Evolutionary conservation across 257 asterid species (phyloP), one percentile per base, ranked within the genome.

Genomic region (Solanum neorickii): DNA sequence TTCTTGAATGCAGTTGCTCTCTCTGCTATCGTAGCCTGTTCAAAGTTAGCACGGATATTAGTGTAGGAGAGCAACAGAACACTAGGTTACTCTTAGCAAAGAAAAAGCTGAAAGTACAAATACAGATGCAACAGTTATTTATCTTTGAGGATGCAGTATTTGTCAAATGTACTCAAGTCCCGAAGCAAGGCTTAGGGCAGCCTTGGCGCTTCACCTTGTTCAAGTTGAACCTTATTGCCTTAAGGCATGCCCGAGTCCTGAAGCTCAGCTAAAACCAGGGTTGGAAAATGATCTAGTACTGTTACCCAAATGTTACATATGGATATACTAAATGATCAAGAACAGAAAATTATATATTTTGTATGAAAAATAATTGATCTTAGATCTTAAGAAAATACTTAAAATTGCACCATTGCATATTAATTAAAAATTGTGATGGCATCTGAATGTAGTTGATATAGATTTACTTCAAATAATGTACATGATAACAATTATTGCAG

Each of bases 1-100:
- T 97, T 96, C 93, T 90, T 92, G 93, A 94, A 97, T 25, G 98
- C 99, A 90, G 87, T 93, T 83, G 98, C 95, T 90, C 99, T 96
- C 89, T 96, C 99, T 27, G 88, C 94, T 49, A 97, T 91, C 35
- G 99, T 97, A 59, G 94, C 98, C 99, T 97, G 98, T 85, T 86
- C 56, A 90, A 82, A 82, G 46, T 49, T 80, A 82, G 69, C 46
- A 82, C 5, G 21, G 29, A 29, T 46, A 78, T 49, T 39, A 82
- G 85, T 49, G 69, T 82, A 49, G 85, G 85, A 21, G 31, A 49
- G 69, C 12, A 77, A 69, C 82, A 89, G 80, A 86, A n/a, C 84
- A 44, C 62, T 75, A 46, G 37, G 52, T 4, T 74, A 29, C 29
- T 15, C n/a, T 29, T 68, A n/a, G 33, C 70, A n/a, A 12, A 83